Base-by-base conservation (phyloP, 192 early-diverging fungal genomes). In the Gaertneriomyces semiglobifer region DNA sequence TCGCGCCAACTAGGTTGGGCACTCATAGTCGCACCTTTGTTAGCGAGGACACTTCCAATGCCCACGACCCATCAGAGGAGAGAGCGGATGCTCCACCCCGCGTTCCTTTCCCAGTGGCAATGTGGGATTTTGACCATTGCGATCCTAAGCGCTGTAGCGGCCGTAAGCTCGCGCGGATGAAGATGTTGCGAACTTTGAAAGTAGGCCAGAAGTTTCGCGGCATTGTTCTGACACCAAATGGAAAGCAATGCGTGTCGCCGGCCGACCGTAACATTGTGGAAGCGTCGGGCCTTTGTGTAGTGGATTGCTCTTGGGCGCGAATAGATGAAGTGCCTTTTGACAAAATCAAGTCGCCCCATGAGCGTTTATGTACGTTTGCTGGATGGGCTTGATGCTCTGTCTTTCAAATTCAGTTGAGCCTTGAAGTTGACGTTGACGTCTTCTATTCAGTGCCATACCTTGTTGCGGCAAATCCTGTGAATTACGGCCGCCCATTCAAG, bases 81-180 rank as follows among this genome's bases (percentile, higher is more conserved):
- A 33, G 25, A 33, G 25, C 25, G 25, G 25, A 25, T 42, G 16
- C 51, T 1, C 25, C 64, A 6, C 18, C 66, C 25, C 19, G 39
- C 25, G 25, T 68, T n/a, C 60, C 68, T 7, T 16, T 70, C 14
- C 68, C 68, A 5, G 18, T 70, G 9, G 68, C 68, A 12, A 70
- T 70, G 68, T 70, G 68, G 68, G 97, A 99, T 76, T 99, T 99
- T 83, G 92, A 91, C 61, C 97, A 99, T 73, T 98, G 95, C 79
- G 97, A 99, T 73, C 97, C 97, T 0, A 95, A 96, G 76, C 87
- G 95, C 14, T 98, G 95, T 77, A 96, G 93, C 3, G 95, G 97
- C 56, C 88, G 90, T 52, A 92, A 93, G 69, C 75, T 99, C 6
- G 90, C 84, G 16, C 88, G 95, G 50, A 73, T 90, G 64, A 85